Evolutionary conservation across 345 rosid genomes (phyloP).

Genomic region (Theobroma cacao): DNA sequence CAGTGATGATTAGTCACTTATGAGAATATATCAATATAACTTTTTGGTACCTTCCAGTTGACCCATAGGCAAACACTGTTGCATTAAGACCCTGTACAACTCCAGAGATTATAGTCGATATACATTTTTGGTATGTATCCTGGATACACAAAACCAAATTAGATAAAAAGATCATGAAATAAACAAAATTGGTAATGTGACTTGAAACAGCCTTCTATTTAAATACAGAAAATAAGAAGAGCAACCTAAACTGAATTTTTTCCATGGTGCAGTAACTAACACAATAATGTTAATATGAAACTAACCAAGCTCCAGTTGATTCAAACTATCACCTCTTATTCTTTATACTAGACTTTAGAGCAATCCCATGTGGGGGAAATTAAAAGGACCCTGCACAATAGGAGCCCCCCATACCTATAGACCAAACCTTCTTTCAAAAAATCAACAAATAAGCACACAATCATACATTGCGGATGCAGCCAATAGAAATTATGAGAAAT

Average conservation of each 20-base stretch:
- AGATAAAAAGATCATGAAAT: neutral
- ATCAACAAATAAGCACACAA: neutral
- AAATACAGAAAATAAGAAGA: neutral
- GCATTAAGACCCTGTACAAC: slow-evolving; percentile 94
- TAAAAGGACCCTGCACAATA: neutral
- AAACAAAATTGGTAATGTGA: neutral
- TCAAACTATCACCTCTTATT: neutral
- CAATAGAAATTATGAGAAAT: neutral
- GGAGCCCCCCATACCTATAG: neutral
- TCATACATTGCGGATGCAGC: neutral
- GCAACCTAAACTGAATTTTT: neutral
- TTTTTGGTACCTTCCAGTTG: slow-evolving; percentile 84
- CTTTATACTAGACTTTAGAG: neutral
- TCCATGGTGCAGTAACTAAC: neutral
- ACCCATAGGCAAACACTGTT: slow-evolving; percentile 92
- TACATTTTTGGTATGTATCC: slow-evolving; percentile 67
- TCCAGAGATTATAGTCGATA: slow-evolving; percentile 69
- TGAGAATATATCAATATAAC: neutral
- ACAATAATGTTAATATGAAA: neutral
- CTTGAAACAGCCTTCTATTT: neutral
- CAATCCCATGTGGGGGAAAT: neutral
- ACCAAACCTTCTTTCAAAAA: neutral
- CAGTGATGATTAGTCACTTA: neutral
- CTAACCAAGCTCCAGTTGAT: neutral
- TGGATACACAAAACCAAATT: slow-evolving; percentile 23